Conservation (phyloP, 2,329 filamentous ascomycete genomes). For the Cryphonectria parasitica region DNA sequence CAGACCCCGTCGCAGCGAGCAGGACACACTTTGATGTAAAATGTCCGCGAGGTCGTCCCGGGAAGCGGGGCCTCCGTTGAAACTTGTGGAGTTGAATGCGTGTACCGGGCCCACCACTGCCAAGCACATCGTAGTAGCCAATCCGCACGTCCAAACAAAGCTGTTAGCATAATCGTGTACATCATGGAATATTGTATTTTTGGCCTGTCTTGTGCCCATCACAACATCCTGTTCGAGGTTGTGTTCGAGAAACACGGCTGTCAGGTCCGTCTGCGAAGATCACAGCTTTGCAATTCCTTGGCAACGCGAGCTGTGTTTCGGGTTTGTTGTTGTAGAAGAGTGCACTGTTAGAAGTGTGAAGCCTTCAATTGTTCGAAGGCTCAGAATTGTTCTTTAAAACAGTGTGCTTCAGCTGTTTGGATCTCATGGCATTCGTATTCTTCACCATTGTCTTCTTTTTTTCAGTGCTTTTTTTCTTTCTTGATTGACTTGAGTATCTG, state of each 20-base stretch:
- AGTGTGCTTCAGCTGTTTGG: slow-evolving; percentile 2
- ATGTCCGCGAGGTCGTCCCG: slow-evolving; percentile 19
- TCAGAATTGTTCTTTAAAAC: slow-evolving; percentile 3
- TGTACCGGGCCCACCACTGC: neutral
- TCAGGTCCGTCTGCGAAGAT: slow-evolving; percentile 11
- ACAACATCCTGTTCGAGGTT: slow-evolving; percentile 17
- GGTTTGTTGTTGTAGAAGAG: slow-evolving; percentile 11
- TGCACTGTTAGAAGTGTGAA: neutral
- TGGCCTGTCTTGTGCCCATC: neutral
- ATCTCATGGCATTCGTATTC: neutral
- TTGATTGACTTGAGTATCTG: slow-evolving; percentile 16
- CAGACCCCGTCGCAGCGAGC: slow-evolving; percentile 26
- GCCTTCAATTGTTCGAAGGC: neutral
- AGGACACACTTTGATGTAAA: slow-evolving; percentile 7
- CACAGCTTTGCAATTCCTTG: slow-evolving; percentile 16
- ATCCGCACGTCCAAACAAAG: neutral
- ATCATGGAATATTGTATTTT: neutral
- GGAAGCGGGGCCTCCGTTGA: slow-evolving; percentile 19
- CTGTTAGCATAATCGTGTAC: neutral
- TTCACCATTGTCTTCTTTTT: slow-evolving; percentile 8
- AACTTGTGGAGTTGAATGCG: slow-evolving; percentile 13
- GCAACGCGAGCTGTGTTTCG: slow-evolving; percentile 17
- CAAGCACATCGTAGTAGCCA: neutral
- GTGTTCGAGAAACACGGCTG: slow-evolving; percentile 9
- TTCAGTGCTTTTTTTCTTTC: slow-evolving; percentile 16